Conservation (phyloP, 306 rosid species). For the Lathyrus aphaca region DNA sequence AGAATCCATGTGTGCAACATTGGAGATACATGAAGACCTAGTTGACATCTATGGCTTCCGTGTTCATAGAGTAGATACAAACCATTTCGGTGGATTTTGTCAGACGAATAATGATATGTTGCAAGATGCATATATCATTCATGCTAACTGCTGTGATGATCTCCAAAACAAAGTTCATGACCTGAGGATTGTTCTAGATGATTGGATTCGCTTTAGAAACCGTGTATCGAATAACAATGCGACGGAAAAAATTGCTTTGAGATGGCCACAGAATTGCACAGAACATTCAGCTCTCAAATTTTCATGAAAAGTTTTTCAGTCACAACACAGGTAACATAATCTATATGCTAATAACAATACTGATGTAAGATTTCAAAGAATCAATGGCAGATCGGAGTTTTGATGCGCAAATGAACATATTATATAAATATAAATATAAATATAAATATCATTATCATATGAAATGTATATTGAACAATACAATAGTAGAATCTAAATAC, state of each 20-base stretch:
- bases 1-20: conserved; percentile 45
- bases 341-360: neutral
- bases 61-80: conserved; percentile 21
- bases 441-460: neutral
- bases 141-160: conserved; percentile 58
- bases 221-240: conserved; percentile 22
- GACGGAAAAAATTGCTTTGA: conserved; percentile 24
- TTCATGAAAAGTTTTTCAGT: conserved; percentile 2
- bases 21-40: neutral
- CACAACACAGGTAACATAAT: neutral
- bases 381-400: conserved; percentile 11
- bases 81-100: conserved; percentile 56
- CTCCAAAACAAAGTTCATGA: conserved; percentile 58
- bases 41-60: conserved; percentile 9
- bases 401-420: conserved; percentile 35
- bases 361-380: conserved; percentile 9
- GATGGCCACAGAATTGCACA: conserved; percentile 53
- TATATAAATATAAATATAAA: conserved; percentile 22
- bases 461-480: conserved; percentile 30
- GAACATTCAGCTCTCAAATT: neutral
- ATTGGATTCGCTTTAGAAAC: conserved; percentile 50
- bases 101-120: conserved; percentile 35
- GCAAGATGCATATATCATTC: conserved; percentile 45
- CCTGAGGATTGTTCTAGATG: conserved; percentile 57
- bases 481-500: conserved; percentile 40